A percentile compares a stretch with the other conserved stretches of the same genome.
phyloP scores from a whole-genome alignment of 2,329 filamentous ascomycete species.

The Xylariaceae sp. region DNA sequence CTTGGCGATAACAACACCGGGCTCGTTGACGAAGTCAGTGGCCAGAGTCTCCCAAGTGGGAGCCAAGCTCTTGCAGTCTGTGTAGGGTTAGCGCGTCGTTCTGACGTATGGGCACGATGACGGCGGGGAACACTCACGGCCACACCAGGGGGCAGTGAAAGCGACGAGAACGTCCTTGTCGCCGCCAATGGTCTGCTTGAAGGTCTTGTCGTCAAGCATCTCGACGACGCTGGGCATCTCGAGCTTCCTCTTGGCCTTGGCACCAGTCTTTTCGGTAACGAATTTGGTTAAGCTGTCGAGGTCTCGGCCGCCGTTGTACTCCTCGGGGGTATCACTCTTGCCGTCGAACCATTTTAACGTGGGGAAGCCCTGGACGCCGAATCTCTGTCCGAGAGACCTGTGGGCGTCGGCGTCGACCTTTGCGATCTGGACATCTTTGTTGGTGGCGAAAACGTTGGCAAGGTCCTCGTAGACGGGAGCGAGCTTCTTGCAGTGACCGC shows the following conservation, averaged over 20 bases:
- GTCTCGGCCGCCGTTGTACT: constrained; percentile 86
- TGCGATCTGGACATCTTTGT: constrained; percentile 75
- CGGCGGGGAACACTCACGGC: constrained; percentile 65
- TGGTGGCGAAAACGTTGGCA: constrained; percentile 68
- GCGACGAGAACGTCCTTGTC: constrained; percentile 92
- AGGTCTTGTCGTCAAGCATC: constrained; percentile 76
- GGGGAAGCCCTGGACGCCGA: constrained; percentile 90
- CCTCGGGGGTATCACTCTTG: constrained; percentile 78
- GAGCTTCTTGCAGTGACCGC: constrained; percentile 97
- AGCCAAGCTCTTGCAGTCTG: constrained; percentile 95
- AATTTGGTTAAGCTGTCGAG: constrained; percentile 80
- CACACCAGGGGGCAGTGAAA: constrained; percentile 98
- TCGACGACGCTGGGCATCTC: constrained; percentile 72
- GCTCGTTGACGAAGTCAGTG: constrained; percentile 73
- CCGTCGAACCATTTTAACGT: constrained; percentile 98
- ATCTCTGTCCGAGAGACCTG: constrained; percentile 78
- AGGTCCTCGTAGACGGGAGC: constrained; percentile 95
- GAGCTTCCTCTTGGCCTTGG: constrained; percentile 75
- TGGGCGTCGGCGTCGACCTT: constrained; percentile 96
- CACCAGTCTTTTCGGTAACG: constrained; percentile 82
- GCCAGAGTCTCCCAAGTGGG: constrained; percentile 89
- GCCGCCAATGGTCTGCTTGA: constrained; percentile 73
- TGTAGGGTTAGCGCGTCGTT: constrained; percentile 17
- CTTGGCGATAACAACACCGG: constrained; percentile 84
- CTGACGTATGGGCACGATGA: neutral